Conservation (phyloP, 1,139 yeast species). For the Debaryomycetaceae sp. region DNA sequence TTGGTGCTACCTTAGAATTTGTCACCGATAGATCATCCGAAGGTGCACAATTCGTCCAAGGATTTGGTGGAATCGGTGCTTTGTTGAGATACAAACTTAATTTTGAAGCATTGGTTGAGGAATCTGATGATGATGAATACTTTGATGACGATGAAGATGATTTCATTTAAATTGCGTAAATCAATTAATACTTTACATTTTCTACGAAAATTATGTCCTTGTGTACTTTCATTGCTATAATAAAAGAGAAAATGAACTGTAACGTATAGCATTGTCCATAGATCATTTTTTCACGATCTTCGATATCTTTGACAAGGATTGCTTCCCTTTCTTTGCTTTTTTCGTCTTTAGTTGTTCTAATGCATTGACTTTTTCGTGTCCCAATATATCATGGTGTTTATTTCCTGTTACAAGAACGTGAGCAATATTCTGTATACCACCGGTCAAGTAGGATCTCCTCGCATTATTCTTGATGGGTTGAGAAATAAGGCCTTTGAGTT, state of each 20-base stretch:
- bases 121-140: conserved; percentile 81
- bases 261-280: background rate
- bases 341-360: conserved; percentile 54
- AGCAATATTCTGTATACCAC: conserved; percentile 82
- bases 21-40: conserved; percentile 95
- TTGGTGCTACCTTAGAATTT: conserved; percentile 93
- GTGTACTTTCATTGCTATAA: background rate
- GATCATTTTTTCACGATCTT: background rate
- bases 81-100: conserved; percentile 92
- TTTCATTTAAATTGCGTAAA: conserved; percentile 28
- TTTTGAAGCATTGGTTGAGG: conserved; percentile 91
- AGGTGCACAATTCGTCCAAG: conserved; percentile 97
- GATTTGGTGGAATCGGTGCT: conserved; percentile 99
- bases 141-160: conserved; percentile 71
- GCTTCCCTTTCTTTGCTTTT: conserved; percentile 3
- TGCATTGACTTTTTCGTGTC: conserved; percentile 68
- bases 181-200: conserved; percentile 1
- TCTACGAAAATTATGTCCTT: background rate
- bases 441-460: conserved; percentile 75
- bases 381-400: conserved; percentile 67
- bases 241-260: background rate
- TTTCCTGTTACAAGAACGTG: conserved; percentile 74
- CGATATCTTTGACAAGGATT: background rate
- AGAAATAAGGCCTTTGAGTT: conserved; percentile 54
- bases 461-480: conserved; percentile 65